phyloP scores from a whole-genome alignment of 2,329 filamentous ascomycete genomes.

The Colletotrichum somersetense region DNA sequence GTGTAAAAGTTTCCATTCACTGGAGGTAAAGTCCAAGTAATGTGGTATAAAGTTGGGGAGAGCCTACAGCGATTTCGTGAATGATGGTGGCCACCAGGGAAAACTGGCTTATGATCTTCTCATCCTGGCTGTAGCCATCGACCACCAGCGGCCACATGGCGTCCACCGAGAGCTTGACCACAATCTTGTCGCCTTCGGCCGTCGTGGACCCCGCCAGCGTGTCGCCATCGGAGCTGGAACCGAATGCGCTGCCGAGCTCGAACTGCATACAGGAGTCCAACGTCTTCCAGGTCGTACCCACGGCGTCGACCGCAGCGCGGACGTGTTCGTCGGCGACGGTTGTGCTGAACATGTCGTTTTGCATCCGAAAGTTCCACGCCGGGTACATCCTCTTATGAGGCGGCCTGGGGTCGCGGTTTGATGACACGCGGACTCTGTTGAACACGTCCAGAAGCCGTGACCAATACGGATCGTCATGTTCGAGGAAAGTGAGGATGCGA shows the following conservation, averaged over 20 bases:
- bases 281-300: not conserved
- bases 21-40: not conserved
- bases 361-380: not conserved
- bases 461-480: constrained; percentile 43
- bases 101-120: not conserved
- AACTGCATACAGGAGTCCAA: not conserved
- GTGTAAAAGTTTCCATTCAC: not conserved
- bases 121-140: constrained; percentile 1
- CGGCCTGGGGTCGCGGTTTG: constrained; percentile 34
- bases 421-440: constrained; percentile 44
- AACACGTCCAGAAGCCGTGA: constrained; percentile 44
- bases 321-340: not conserved
- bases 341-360: not conserved
- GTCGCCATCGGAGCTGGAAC: not conserved
- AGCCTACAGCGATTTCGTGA: constrained; percentile 5
- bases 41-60: not conserved
- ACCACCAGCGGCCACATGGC: constrained; percentile 6
- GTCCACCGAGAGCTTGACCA: not conserved
- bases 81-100: constrained; percentile 8
- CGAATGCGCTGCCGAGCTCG: constrained; percentile 3
- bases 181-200: not conserved
- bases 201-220: not conserved
- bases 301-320: not conserved
- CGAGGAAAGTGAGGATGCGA: constrained; percentile 42
- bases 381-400: not conserved